Base-by-base conservation (phyloP, 1,284 basidiomycete species). In the Ustilago cynodontis region DNA sequence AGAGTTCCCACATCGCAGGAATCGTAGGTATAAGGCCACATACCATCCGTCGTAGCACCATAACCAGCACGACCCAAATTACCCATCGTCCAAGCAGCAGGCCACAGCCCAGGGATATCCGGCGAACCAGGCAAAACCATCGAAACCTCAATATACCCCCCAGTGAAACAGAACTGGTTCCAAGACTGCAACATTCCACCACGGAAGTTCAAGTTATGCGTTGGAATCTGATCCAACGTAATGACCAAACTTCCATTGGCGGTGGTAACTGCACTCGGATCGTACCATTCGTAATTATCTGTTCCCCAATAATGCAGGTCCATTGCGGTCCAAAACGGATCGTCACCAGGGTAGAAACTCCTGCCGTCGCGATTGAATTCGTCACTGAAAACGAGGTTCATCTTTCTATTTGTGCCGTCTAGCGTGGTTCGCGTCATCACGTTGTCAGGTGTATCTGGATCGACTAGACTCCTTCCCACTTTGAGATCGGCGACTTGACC, bases 11-110 rank as follows among this genome's bases (percentile, higher is more conserved):
- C 78, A 65, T 86, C 85, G 57, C 85, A 86, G 2, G 63, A 31
- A 39, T 84, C 79, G 85, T 94, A 85, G 13, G 79, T 81, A 60
- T 82, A 86, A 1, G 84, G 84, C 84, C 84, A 86, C 54, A 80
- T 70, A 1, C 85, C 83, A 20, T 86, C 79, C 2, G 92, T 92
- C 0, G 92, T 91, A 0, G 92, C 93, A 22, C 91, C 89, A 84
- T 93, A 92, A 3, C 94, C 94, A 0, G 94, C 91, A 58, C 94
- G 88, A 1, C 91, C 94, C 3, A 97, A 89, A 35, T 85, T 85
- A 59, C 84, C 84, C 82, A 85, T 79, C 9, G 79, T 80, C 81
- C 82, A 85, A 10, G 77, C 71, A 1, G 80, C 81, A 6, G 84
- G 84, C 84, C 81, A 84, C 1, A 80, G 55, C 3, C 82, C 81